phyloP scores from a whole-genome alignment of 148 eudicot species.

The Camellia japonica region DNA sequence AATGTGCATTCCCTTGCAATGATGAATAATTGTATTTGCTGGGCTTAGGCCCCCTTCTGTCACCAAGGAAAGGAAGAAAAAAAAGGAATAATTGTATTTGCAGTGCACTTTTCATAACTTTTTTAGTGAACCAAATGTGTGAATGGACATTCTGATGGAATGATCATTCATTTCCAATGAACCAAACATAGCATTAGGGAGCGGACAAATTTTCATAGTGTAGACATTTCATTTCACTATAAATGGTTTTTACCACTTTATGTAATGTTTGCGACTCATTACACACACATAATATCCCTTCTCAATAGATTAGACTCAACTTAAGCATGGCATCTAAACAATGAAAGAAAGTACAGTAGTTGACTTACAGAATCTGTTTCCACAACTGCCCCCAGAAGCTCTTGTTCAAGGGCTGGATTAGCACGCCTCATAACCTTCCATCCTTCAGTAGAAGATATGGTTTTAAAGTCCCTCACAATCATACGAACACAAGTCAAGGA shows the following conservation, averaged over 20 bases:
- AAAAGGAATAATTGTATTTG: too few species aligned
- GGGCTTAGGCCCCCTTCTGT: too few species aligned
- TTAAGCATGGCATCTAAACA: not conserved
- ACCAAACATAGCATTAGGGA: not conserved
- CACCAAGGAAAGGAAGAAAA: too few species aligned
- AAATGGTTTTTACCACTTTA: not conserved
- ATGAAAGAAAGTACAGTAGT: conserved; percentile 2
- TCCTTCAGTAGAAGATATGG: conserved; percentile 61
- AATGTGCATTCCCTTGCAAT: too few species aligned
- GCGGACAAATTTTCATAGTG: not conserved
- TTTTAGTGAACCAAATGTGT: too few species aligned
- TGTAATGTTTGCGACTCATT: not conserved
- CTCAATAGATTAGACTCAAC: not conserved
- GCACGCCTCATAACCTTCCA: conserved; percentile 79
- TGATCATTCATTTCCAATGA: too few species aligned
- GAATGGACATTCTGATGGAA: too few species aligned
- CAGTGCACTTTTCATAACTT: too few species aligned
- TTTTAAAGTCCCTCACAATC: conserved; percentile 57
- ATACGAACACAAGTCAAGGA: conserved; percentile 47
- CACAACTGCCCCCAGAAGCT: conserved; percentile 71
- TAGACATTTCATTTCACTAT: not conserved
- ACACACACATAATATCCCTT: not conserved
- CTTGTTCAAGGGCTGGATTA: conserved; percentile 72
- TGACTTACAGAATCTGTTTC: conserved; percentile 74
- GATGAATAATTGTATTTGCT: too few species aligned